Evolutionary conservation across 345 rosid species (phyloP).

Genomic region (Gossypium rotundifolium): DNA sequence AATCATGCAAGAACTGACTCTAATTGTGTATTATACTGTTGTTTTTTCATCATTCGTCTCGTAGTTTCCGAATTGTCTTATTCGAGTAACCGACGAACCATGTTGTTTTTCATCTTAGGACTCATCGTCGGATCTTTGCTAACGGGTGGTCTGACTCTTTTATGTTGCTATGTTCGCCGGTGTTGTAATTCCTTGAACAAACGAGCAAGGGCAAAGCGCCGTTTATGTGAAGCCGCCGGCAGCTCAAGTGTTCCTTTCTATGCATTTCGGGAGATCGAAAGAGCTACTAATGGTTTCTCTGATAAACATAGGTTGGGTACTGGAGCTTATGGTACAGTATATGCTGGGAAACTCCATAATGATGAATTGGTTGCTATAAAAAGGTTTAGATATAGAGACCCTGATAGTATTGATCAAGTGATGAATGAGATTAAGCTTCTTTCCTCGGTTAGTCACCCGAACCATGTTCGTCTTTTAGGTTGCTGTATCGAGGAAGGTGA

Average conservation of each 20-base stretch:
- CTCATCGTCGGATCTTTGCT: constrained; percentile 51
- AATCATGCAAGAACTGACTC: background rate
- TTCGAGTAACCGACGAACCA: background rate
- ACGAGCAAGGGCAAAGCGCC: constrained; percentile 57
- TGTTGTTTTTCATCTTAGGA: constrained; percentile 33
- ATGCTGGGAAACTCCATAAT: constrained; percentile 63
- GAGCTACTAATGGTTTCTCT: constrained; percentile 64
- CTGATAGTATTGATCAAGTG: constrained; percentile 76
- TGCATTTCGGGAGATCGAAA: constrained; percentile 65
- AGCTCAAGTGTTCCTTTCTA: constrained; percentile 63
- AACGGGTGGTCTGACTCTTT: constrained; percentile 33
- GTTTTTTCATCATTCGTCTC: background rate
- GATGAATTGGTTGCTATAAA: constrained; percentile 85
- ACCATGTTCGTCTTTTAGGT: constrained; percentile 86
- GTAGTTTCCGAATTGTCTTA: background rate
- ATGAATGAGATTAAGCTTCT: constrained; percentile 95
- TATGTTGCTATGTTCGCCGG: constrained; percentile 35
- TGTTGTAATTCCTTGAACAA: constrained; percentile 39
- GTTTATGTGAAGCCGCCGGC: constrained; percentile 66
- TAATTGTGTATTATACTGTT: background rate
- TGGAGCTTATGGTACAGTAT: constrained; percentile 96
- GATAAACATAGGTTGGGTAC: constrained; percentile 73
- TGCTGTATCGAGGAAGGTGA: constrained; percentile 92
- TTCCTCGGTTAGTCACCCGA: constrained; percentile 85
- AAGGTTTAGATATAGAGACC: constrained; percentile 64